A percentile compares a stretch with the other conserved stretches of the same genome.
phyloP scores from a whole-genome alignment of 345 rosid species.

The Euclidium syriacum region DNA sequence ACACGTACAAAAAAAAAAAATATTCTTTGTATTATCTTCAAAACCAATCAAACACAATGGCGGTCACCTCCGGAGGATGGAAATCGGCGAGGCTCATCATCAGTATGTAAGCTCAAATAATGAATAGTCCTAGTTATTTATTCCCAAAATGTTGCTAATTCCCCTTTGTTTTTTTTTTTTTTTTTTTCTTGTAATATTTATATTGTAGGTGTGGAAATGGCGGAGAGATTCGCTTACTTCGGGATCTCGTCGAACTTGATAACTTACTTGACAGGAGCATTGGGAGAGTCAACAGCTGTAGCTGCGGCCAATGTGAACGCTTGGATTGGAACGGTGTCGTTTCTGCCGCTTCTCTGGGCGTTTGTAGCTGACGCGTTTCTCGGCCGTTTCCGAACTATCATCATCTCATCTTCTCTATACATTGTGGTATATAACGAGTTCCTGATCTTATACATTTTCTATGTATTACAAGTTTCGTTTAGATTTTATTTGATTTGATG shows the following conservation, averaged over 20 bases:
- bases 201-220: constrained; percentile 36
- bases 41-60: too few relatives aligned
- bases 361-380: constrained; percentile 63
- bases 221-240: constrained; percentile 51
- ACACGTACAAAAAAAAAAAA: too few relatives aligned
- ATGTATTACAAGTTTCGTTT: neutral
- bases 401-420: constrained; percentile 48
- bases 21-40: too few relatives aligned
- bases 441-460: too few relatives aligned
- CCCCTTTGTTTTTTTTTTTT: neutral
- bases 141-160: too few relatives aligned
- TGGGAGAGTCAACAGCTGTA: constrained; percentile 50
- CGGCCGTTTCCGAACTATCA: constrained; percentile 56
- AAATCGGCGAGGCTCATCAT: constrained; percentile 41
- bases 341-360: constrained; percentile 57
- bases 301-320: constrained; percentile 62
- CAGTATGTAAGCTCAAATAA: constrained; percentile 15
- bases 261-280: constrained; percentile 55
- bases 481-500: neutral
- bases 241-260: constrained; percentile 51
- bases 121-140: neutral
- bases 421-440: constrained; percentile 35
- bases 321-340: constrained; percentile 47
- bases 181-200: neutral
- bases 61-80: constrained; percentile 54